Evolutionary conservation across 2,329 filamentous ascomycete species (phyloP).

Genomic region (Microcyclosporella mali): DNA sequence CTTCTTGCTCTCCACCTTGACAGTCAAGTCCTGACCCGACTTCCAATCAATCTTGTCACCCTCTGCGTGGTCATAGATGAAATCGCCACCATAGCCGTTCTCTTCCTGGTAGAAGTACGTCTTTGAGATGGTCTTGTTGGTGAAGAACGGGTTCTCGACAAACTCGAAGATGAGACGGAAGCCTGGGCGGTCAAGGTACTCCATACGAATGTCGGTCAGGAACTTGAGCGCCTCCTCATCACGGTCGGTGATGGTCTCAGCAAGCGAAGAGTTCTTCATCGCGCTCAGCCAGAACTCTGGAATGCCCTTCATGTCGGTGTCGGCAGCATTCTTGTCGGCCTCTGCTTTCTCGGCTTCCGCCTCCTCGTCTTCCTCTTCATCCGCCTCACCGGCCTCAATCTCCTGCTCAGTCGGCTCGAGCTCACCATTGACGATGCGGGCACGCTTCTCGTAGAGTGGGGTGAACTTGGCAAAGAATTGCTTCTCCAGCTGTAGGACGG

Average conservation of each 20-base stretch:
- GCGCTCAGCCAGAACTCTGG: constrained; percentile 99
- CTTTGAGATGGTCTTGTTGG: constrained; percentile 94
- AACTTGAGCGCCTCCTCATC: constrained; percentile 91
- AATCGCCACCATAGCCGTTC: constrained; percentile 96
- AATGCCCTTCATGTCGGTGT: constrained; percentile 64
- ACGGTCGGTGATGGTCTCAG: constrained; percentile 97
- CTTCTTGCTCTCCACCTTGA: constrained; percentile 97
- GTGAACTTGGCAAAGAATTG: constrained; percentile 99
- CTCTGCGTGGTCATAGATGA: constrained; percentile 98
- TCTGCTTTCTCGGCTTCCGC: constrained; percentile 50
- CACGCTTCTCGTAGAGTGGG: constrained; percentile 91
- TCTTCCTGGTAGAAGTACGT: constrained; percentile 99
- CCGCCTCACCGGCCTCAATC: constrained; percentile 76
- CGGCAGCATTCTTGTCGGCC: constrained; percentile 51
- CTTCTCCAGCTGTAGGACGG: constrained; percentile 96
- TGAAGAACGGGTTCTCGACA: constrained; percentile 89
- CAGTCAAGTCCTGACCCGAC: constrained; percentile 82
- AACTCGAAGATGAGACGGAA: constrained; percentile 99
- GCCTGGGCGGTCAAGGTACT: constrained; percentile 95
- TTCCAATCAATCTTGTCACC: constrained; percentile 99
- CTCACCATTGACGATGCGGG: constrained; percentile 82
- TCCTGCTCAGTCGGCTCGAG: constrained; percentile 82
- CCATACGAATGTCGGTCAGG: constrained; percentile 92
- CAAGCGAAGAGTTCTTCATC: constrained; percentile 99
- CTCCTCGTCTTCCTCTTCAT: constrained; percentile 62